A percentile compares a stretch with the other conserved stretches of the same genome.
These are phyloP conservation scores for Trichosporon asahii DNA, from an alignment of 1,284 basidiomycete species.

Conservation along the genomic window DNA sequence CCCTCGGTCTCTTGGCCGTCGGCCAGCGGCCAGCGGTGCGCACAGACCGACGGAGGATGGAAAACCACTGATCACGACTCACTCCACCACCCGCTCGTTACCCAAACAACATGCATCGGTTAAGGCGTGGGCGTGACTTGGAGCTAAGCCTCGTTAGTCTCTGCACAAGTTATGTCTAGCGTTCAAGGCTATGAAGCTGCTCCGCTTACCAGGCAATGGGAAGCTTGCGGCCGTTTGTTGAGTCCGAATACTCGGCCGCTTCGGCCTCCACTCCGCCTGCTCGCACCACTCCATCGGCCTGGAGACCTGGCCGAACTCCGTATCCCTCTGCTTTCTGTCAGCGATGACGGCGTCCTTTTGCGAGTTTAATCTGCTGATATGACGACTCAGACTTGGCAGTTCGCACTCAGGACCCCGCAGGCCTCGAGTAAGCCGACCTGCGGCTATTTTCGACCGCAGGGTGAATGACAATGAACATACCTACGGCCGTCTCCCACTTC, in stretches of 20 bases:
- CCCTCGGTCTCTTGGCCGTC: constrained; percentile 10
- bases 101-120: neutral
- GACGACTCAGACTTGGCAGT: neutral
- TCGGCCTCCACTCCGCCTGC: no score
- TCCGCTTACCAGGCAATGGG: no score
- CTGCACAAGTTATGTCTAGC: no score
- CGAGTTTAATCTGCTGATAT: neutral
- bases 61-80: neutral
- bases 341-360: neutral
- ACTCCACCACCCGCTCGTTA: neutral
- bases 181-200: no score
- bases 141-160: no score
- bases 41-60: neutral
- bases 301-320: no score
- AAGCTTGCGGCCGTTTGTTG: no score
- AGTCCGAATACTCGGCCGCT: neutral
- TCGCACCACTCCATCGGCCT: neutral
- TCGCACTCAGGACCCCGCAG: neutral
- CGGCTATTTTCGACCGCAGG: neutral
- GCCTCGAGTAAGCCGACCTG: neutral
- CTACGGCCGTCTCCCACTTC: no score
- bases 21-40: neutral
- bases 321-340: neutral
- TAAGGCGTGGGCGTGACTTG: neutral
- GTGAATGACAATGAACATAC: neutral